A percentile compares a stretch with the other conserved stretches of the same genome.
Evolutionary conservation across 2,329 filamentous ascomycete genomes (phyloP).

Genomic region (Geosmithia flava): DNA sequence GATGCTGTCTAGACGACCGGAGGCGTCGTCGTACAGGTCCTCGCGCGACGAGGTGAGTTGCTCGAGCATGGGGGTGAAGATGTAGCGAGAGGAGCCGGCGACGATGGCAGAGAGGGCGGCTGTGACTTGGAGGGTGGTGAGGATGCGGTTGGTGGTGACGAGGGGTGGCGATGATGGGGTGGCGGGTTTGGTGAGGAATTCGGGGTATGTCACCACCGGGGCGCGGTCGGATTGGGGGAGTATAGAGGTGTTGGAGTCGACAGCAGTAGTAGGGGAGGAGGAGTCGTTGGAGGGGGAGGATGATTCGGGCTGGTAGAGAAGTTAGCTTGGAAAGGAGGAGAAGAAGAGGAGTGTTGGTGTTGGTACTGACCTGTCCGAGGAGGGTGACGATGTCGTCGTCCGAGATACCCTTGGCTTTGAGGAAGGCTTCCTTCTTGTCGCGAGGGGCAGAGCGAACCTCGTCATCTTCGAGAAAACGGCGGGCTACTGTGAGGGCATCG

Average conservation of each 20-base stretch:
- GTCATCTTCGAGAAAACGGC: conserved; percentile 64
- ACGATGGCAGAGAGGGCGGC: conserved; percentile 46
- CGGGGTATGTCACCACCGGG: conserved; percentile 58
- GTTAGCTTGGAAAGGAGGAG: conserved; percentile 1
- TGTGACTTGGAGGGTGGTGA: conserved; percentile 47
- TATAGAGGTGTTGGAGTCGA: conserved; percentile 6
- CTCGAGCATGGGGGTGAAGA: conserved; percentile 51
- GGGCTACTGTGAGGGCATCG: conserved; percentile 47
- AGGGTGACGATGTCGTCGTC: conserved; percentile 56
- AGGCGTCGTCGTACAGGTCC: conserved; percentile 37
- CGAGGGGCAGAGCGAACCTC: conserved; percentile 54
- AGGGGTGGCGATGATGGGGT: conserved; percentile 45
- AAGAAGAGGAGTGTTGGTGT: no score
- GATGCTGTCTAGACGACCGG: conserved; percentile 29
- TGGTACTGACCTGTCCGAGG: conserved; percentile 25
- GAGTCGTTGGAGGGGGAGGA: conserved; percentile 5
- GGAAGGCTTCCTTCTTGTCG: conserved; percentile 64
- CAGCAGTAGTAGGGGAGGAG: conserved; percentile 10
- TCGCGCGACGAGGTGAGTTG: conserved; percentile 36
- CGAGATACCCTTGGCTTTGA: conserved; percentile 63
- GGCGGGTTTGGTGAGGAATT: conserved; percentile 52
- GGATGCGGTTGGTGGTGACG: conserved; percentile 46
- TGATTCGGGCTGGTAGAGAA: conserved; percentile 1
- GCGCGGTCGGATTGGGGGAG: conserved; percentile 27
- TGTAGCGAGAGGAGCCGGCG: conserved; percentile 59